Evolutionary conservation across 768 basidiomycete species (phyloP), one percentile per base, ranked within the genome.

Genomic region (Tylopilus sp.): DNA sequence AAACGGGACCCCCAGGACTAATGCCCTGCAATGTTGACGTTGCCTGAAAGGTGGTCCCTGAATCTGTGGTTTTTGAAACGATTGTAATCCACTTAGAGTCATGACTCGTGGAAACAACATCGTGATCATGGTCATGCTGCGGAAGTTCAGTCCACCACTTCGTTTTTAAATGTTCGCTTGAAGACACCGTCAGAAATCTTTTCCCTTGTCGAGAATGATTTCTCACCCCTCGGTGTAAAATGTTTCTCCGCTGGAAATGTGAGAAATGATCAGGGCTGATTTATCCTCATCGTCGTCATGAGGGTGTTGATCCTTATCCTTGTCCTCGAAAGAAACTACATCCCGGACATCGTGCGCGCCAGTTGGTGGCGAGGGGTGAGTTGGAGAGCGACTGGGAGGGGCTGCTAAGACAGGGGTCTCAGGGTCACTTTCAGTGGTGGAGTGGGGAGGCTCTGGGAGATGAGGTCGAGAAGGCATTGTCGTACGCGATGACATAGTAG

Each of bases 211-310:
- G 10, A 48, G n/a, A 40, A 2, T n/a, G n/a, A 9, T 40, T 21
- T 36, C 47, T 59, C 40, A 61, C 58, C 58, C 61, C 18, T 23
- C 31, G 25, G 46, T 25, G 12, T 20, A 17, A 17, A 13, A 15
- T 15, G 21, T 40, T 13, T 26, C 25, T 18, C 12, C 23, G 30
- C n/a, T 12, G 3, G 25, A 12, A 6, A 25, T 22, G 21, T 35
- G 18, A 10, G 33, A 40, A 43, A 31, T 44, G 7, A 41, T 22
- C 6, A 17, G 48, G 5, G 12, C 17, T 17, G 23, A 41, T 26
- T 6, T 9, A 18, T n/a, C n/a, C 36, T n/a, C 18, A 9, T n/a
- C n/a, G 22, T 39, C 20, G 11, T 30, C 20, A 9, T 15, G 3
- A 15, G n/a, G n/a, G n/a, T n/a, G n/a, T n/a, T 33, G 22, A 6